Base-by-base conservation (phyloP, 2,329 filamentous ascomycete species). In the Fonsecaea erecta region DNA sequence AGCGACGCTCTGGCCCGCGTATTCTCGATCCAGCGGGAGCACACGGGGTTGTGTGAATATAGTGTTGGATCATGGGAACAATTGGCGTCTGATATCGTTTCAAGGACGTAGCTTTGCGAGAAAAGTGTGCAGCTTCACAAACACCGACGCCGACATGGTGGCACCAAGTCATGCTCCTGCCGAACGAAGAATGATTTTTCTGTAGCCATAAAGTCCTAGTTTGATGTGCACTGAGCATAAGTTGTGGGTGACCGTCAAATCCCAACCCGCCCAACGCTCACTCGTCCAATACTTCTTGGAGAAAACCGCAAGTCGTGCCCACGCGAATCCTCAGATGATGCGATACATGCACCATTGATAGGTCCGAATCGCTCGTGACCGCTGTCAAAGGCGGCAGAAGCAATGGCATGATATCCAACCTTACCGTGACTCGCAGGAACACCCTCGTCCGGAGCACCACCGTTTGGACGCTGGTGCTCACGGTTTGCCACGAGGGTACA, bases 371-470 rank as follows among this genome's bases (percentile, higher is more conserved):
- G 8, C 73, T 81, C 16, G 74, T 80, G 35, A 71, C 74, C 52
- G 78, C 79, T 58, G 72, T 81, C 60, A 81, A 54, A 68, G 75
- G 34, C 77, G 80, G 14, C 80, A 82, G 65, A 76, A 75, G 21
- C 74, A 72, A 63, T 80, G 78, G 77, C 80, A 82, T 74, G 67
- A 70, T 3, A 60, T 68, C 6, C 66, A 67, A 28, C 28, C 59
- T 5, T 61, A 43, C 34, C 26, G 26, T 9, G 40, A 35, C 32
- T 63, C 57, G 14, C 52, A 57, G 40, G 66, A 72, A 52, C 65
- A 60, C 8, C 18, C 43, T 35, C 56, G 32, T 16, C 40, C 61
- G 16, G 48, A 40, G 28, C 43, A 52, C 9, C 58, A 67, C 18
- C 35, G 65, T 28, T 24, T 30, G 14, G 11, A 60, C 14, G 28